Conservation (phyloP, 1,139 yeast genomes). For the Suhomyces bolitotheri region DNA sequence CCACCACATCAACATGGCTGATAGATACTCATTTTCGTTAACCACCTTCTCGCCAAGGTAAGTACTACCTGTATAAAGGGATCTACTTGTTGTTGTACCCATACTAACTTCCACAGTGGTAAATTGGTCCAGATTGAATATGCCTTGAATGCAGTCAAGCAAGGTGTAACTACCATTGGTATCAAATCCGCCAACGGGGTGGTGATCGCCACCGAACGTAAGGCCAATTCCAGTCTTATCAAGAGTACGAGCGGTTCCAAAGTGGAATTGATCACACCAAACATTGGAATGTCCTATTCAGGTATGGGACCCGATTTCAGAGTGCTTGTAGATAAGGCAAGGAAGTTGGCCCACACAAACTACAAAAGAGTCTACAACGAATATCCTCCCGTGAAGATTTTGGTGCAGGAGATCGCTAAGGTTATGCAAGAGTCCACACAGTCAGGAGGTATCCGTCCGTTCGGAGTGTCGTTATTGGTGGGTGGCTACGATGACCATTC, state of each 20-base stretch:
- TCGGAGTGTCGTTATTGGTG: slow-evolving; percentile 89
- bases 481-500: slow-evolving; percentile 91
- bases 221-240: slow-evolving; percentile 75
- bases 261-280: slow-evolving; percentile 85
- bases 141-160: slow-evolving; percentile 95
- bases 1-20: slow-evolving; percentile 65
- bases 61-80: slow-evolving; percentile 26
- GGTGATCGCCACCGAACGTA: slow-evolving; percentile 95
- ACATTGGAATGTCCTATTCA: slow-evolving; percentile 93
- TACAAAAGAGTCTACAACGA: slow-evolving; percentile 94
- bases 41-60: slow-evolving; percentile 96
- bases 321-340: slow-evolving; percentile 87
- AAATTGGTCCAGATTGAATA: slow-evolving; percentile 97
- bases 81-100: background rate
- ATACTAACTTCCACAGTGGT: slow-evolving; percentile 57
- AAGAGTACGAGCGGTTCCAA: slow-evolving; percentile 76
- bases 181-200: slow-evolving; percentile 96
- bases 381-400: slow-evolving; percentile 92
- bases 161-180: slow-evolving; percentile 96
- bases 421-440: slow-evolving; percentile 98
- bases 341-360: slow-evolving; percentile 89
- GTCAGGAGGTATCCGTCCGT: slow-evolving; percentile 97
- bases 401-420: slow-evolving; percentile 93
- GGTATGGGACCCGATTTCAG: slow-evolving; percentile 99
- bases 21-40: slow-evolving; percentile 94